These are phyloP conservation scores for Fraxinus floribunda DNA, from an alignment of 305 asterid genomes.

Conservation along the genomic window DNA sequence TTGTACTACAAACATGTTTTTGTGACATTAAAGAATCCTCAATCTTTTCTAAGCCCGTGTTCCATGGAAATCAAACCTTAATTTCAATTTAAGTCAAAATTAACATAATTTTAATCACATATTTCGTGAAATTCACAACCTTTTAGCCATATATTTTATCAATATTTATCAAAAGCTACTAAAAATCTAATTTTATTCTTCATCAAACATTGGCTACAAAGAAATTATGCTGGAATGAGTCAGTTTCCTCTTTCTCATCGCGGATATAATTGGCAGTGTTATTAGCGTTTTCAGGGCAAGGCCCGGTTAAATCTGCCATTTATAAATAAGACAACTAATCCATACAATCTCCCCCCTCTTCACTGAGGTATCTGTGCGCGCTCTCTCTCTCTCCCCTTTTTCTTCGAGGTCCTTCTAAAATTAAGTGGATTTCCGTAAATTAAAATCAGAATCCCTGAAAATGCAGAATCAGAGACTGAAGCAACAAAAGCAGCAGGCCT, in stretches of 20 bases:
- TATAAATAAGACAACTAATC: not conserved
- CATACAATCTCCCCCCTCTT: constrained; percentile 13
- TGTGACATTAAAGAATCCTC: not conserved
- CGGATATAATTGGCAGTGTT: not conserved
- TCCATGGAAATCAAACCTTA: too few relatives aligned
- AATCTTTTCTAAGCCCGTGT: too few relatives aligned
- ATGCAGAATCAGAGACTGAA: constrained; percentile 87
- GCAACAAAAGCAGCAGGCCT: constrained; percentile 68
- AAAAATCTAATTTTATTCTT: too few relatives aligned
- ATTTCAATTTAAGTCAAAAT: too few relatives aligned
- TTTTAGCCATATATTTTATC: not conserved
- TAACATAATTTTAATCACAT: too few relatives aligned
- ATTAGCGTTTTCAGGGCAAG: not conserved
- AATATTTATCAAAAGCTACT: too few relatives aligned
- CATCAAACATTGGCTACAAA: not conserved
- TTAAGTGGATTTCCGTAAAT: constrained; percentile 15
- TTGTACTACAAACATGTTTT: not conserved
- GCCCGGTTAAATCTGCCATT: not conserved
- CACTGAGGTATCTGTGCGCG: not conserved
- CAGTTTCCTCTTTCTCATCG: not conserved
- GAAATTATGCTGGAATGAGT: not conserved
- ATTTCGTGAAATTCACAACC: too few relatives aligned
- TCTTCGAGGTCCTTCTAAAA: constrained; percentile 26
- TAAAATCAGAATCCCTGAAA: constrained; percentile 19
- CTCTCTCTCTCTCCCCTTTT: not conserved